phyloP scores from a whole-genome alignment of 805 yeast species.

The Brettanomyces sp. region DNA sequence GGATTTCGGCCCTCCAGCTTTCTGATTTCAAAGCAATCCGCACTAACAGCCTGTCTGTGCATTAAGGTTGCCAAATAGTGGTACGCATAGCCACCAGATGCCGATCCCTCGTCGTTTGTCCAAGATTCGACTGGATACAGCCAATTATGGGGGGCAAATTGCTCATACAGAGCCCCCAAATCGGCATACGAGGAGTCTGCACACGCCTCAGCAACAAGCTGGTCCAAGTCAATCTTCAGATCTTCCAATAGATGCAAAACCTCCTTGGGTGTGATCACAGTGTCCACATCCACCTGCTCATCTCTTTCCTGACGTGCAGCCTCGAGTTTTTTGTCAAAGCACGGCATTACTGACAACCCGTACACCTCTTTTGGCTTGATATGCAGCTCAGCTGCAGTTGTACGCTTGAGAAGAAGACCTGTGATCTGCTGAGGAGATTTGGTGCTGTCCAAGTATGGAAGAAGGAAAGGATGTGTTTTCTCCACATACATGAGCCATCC shows the following conservation, averaged over 20 bases:
- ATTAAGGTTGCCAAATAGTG: conserved; percentile 45
- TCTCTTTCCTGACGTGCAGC: conserved; percentile 74
- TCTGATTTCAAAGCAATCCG: conserved; percentile 20
- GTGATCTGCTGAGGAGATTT: conserved; percentile 94
- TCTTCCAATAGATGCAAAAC: conserved; percentile 63
- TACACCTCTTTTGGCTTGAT: conserved; percentile 34
- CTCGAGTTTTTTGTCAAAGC: conserved; percentile 93
- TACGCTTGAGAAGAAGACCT: conserved; percentile 61
- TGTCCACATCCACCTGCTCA: conserved; percentile 61
- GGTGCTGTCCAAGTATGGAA: conserved; percentile 60
- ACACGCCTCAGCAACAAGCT: conserved; percentile 12
- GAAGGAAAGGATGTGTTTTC: conserved; percentile 82
- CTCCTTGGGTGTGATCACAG: conserved; percentile 90
- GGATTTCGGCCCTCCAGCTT: conserved; percentile 59
- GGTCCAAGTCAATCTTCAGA: conserved; percentile 30
- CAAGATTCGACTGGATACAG: conserved; percentile 52
- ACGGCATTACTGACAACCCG: conserved; percentile 89
- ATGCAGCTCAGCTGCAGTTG: conserved; percentile 30
- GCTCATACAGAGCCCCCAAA: conserved; percentile 11
- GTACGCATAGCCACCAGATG: conserved; percentile 84
- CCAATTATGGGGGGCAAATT: conserved; percentile 52
- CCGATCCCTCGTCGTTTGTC: conserved; percentile 68
- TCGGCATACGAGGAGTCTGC: conserved; percentile 6
- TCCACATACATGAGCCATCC: conserved; percentile 96
- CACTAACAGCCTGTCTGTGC: conserved; percentile 11